Evolutionary conservation across 2,329 filamentous ascomycete genomes (phyloP), one percentile per base, ranked within the genome.

Genomic region (Scleromitrula shiraiana): DNA sequence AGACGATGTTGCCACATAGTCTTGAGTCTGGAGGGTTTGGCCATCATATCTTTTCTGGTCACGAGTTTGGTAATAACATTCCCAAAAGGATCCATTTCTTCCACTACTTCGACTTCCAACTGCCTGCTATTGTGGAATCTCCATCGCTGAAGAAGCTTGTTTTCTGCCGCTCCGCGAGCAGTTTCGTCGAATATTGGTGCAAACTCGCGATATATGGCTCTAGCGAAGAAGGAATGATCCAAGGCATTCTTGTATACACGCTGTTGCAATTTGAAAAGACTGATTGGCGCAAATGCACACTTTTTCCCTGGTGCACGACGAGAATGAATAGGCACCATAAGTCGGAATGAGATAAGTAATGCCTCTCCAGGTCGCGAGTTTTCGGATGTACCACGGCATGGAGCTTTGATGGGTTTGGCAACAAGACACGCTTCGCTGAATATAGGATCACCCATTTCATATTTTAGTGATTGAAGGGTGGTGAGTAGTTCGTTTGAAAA

Each of bases 191-290:
- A 57, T 12, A 76, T 61, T 17, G 70, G 73, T 12, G 73, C 73
- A 49, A 85, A 73, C 52, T 85, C 82, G 51, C 76, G 73, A 57
- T 81, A 76, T 2, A 83, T 71, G 26, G 73, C 72, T 49, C 77
- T 73, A 1, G 75, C 72, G 56, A 87, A 86, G 2, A 72, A 73
- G 4, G 77, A 70, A 37, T 80, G 73, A 53, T 79, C 75, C 0
- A 70, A 66, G 26, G 73, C 70, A 50, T 71, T 71, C 23, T 72
- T 68, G 56, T 80, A 75, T 0, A 78, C 72, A 52, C 82, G 74
- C 62, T 87, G 83, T 50, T 82, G 80, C 7, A 76, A 69, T 54
- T 77, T 80, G 68, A 86, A 85, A 54, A 86, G 79, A 37, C 67
- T 74, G 24, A 85, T 66, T 0, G 83, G 80, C 1, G 76, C 70